Evolutionary conservation across 257 asterid genomes (phyloP), one percentile per base, ranked within the genome.

Genomic region (Primulina eburnea): DNA sequence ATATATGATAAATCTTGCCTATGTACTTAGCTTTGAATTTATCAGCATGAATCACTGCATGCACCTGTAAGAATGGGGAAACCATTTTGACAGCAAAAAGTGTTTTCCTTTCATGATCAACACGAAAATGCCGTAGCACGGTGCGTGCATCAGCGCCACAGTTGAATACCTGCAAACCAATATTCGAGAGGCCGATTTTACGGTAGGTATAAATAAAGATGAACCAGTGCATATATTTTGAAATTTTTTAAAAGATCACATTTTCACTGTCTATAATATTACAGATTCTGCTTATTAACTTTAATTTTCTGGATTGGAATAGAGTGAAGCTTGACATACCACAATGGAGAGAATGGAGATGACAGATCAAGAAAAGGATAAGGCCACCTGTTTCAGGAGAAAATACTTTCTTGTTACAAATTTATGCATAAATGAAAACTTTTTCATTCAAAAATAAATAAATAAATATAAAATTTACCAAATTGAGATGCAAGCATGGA

Each of bases 361-460:
- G 95, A 86, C 71, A 93, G 68, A 79, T 93, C 96, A 68, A 93
- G 99, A 77, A 93, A 89, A 12, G 97, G 97, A 75, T 93, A 93
- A 30, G 99, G 92, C 99, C 97, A 93, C 97, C 97, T 93, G 95
- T 73, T 73, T 61, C 64, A 73, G 60, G 50, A 56, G 53, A 61
- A n/a, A 29, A 35, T 65, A 66, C 32, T 21, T 32, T 14, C 38
- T 47, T 37, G 73, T 24, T 37, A 68, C 38, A 56, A 34, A 67
- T 29, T 24, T 21, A 34, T 0, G 40, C 11, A 32, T 43, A 63
- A 26, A 20, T 21, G 34, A 3, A 11, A 43, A 3, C n/a, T 4
- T 12, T 37, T 34, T 17, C 33, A 17, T 21, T 30, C 8, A 62
- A 3, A 28, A 14, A 35, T 7, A 37, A 17, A 18, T 29, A 28